Evolutionary conservation across 1,284 basidiomycete genomes (phyloP), one percentile per base, ranked within the genome.

Genomic region (Testicularia cyperi): DNA sequence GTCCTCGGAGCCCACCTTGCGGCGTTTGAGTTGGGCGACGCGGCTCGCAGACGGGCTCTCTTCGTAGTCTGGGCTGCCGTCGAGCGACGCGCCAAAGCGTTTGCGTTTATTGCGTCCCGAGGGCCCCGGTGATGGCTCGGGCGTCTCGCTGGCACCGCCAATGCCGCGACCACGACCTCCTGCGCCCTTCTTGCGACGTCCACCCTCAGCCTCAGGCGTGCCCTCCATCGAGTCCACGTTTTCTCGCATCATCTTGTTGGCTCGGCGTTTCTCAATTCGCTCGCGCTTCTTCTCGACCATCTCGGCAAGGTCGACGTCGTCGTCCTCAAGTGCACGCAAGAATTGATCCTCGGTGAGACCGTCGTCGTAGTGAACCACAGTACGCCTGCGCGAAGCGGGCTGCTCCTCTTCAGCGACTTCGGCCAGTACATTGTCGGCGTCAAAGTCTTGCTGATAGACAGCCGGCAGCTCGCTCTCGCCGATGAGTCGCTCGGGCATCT

Each of bases 271-370:
- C 35, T 75, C 74, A 30, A 71, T 69, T 7, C 72, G 62, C 45
- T 74, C 74, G 4, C 76, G 46, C 54, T 77, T 77, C 45, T 67
- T 65, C 52, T 75, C 76, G 10, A 75, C 75, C 23, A 77, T 71
- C 15, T 77, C 72, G 35, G 58, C 54, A 32, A 92, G 78, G 74
- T 94, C 90, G 29, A 80, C 80, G 42, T 90, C 88, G 28, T 88
- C 88, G 27, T 90, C 88, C 72, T 90, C 88, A 42, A 95, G 78
- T 25, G 90, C 90, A n/a, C 72, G 64, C 33, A 77, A 38, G 60
- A 75, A 97, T 68, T 94, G 88, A 74, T 96, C 92, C 70, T 97
- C 92, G 42, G 86, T 88, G 39, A 97, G 81, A 15, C 92, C 92
- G 74, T 97, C 94, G 58, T 89, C 92, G 77, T 98, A 98, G 74